Evolutionary conservation across 2,329 filamentous ascomycete genomes (phyloP), one percentile per base, ranked within the genome.

Genomic region (Helotiales sp.): DNA sequence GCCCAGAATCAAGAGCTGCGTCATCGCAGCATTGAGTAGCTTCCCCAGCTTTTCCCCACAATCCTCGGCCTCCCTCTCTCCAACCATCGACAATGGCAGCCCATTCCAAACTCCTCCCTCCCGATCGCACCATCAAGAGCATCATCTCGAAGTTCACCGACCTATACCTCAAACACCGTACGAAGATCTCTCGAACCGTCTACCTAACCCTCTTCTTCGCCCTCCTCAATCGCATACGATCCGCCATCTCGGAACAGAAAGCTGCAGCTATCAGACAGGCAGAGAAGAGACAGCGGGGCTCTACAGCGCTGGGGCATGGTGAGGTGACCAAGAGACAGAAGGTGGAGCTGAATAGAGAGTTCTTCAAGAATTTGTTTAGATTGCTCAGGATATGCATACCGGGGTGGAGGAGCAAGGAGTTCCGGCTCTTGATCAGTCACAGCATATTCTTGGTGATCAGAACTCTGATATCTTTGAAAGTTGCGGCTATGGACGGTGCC

Each of bases 231-330:
- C 93, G 96, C 75, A 89, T 98, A 63, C 93, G 94, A 74, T 90
- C 93, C 86, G 94, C 95, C 74, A 91, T 98, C 76, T 90, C 91
- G 67, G 94, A 97, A 78, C 96, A 98, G 79, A 97, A 97, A 79
- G 92, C 92, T 17, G 92, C 93, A 2, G 91, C 91, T 1, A 83
- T 83, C 61, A 87, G 90, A 69, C 89, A 92, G 67, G 87, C 88
- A 6, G 86, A 88, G 72, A 80, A 84, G 73, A 82, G 84, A 70
- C 80, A 79, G 37, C 85, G 78, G 79, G 88, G 77, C 75, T 86
- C 80, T 75, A 88, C 78, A 72, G 85, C 77, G 76, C 76, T 73
- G 72, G 71, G 72, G 1, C 71, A 75, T 34, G 74, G 70, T 60
- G 76, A 75, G 71, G 76, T 71, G 68, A 72, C 71, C 15, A 83